Conservation (phyloP, 2,329 filamentous ascomycete species). For the Elsinoe perseae region DNA sequence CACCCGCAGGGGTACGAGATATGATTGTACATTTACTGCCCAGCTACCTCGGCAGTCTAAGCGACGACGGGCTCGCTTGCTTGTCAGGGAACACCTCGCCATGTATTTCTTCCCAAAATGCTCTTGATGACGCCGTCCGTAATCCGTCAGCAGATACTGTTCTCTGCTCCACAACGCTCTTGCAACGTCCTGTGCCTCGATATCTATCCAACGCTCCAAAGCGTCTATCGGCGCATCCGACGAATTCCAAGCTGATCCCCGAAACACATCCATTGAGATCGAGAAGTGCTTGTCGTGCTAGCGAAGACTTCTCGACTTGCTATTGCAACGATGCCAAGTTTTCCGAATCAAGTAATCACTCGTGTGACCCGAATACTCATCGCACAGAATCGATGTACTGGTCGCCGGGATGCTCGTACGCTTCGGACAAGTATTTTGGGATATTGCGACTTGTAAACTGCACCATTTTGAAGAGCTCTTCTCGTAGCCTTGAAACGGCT, state of each 20-base stretch:
- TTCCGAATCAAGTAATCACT: background rate
- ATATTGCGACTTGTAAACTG: conserved; percentile 75
- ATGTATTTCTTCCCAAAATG: background rate
- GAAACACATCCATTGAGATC: background rate
- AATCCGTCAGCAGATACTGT: background rate
- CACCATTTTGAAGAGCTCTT: conserved; percentile 81
- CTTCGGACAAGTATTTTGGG: conserved; percentile 65
- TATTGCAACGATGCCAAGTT: background rate
- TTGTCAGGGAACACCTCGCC: background rate
- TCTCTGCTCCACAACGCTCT: conserved; percentile 10
- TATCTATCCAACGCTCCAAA: background rate
- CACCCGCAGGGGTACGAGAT: background rate
- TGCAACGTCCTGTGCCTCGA: background rate
- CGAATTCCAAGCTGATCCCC: background rate
- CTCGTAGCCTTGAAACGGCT: conserved; percentile 76
- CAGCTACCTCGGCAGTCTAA: background rate
- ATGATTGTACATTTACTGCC: background rate
- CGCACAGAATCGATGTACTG: conserved; percentile 55
- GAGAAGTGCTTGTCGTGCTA: background rate
- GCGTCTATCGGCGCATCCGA: background rate
- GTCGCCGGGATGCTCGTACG: conserved; percentile 65
- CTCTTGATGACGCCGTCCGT: background rate
- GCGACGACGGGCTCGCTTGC: background rate
- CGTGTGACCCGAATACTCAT: background rate
- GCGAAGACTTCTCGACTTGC: background rate